These are phyloP conservation scores for Aquilaria yunnanensis DNA, from an alignment of 345 rosid genomes.

Conservation along the genomic window DNA sequence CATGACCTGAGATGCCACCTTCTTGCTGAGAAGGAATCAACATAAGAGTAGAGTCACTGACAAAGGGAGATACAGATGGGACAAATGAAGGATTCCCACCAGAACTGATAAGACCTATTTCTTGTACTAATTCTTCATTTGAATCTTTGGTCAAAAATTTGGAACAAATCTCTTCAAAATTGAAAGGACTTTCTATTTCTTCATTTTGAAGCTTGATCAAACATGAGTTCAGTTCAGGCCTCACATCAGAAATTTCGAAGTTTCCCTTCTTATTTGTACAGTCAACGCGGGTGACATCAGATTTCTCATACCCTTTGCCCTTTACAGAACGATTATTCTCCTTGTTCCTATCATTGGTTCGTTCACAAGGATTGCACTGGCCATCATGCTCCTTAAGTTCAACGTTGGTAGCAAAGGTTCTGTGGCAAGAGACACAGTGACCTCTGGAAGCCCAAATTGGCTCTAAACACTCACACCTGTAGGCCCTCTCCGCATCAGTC, in stretches of 20 bases:
- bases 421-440: constrained; percentile 86
- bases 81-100: constrained; percentile 65
- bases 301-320: constrained; percentile 35
- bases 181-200: constrained; percentile 47
- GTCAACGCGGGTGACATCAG: constrained; percentile 24
- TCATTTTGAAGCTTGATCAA: constrained; percentile 55
- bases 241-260: constrained; percentile 28
- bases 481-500: constrained; percentile 44
- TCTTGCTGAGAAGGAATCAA: constrained; percentile 25
- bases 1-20: constrained; percentile 25
- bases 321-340: constrained; percentile 34
- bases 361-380: constrained; percentile 40
- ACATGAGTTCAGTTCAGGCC: constrained; percentile 41
- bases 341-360: constrained; percentile 36
- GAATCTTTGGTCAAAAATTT: constrained; percentile 78
- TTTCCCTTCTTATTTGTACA: constrained; percentile 22
- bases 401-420: constrained; percentile 40
- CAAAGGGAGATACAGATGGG: constrained; percentile 39
- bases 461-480: constrained; percentile 83
- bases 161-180: constrained; percentile 62
- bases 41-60: constrained; percentile 42
- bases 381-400: constrained; percentile 64
- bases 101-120: constrained; percentile 82
- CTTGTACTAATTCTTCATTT: constrained; percentile 72
- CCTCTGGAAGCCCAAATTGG: constrained; percentile 65